These are phyloP conservation scores for Taiozyma sp. DNA, from an alignment of 1,139 yeast species.

Conservation along the genomic window DNA sequence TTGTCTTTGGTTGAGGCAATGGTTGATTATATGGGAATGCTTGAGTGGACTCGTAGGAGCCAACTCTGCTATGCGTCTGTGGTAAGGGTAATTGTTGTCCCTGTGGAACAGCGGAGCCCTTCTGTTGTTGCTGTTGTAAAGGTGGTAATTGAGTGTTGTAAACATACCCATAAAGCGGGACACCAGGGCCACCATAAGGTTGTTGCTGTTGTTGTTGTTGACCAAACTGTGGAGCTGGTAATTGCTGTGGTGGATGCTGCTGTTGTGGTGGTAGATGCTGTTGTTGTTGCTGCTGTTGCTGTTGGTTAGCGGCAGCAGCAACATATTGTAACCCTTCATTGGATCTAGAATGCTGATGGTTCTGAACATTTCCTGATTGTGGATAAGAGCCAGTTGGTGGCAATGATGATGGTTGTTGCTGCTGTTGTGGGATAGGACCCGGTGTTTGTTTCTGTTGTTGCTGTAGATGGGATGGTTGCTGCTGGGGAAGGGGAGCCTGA, in stretches of 20 bases:
- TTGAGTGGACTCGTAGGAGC: constrained; percentile 14
- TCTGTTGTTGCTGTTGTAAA: constrained; percentile 11
- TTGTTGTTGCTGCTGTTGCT: constrained; percentile 7
- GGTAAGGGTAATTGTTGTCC: constrained; percentile 11
- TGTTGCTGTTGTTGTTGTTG: background rate
- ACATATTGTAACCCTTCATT: constrained; percentile 8
- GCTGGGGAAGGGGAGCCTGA: constrained; percentile 6
- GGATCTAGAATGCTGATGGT: constrained; percentile 1
- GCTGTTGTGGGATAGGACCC: constrained; percentile 1
- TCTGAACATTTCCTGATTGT: background rate
- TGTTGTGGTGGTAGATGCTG: constrained; percentile 7
- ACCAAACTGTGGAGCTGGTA: background rate
- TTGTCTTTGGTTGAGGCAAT: constrained; percentile 5
- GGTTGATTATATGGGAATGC: constrained; percentile 15
- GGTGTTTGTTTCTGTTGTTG: background rate
- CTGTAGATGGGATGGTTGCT: background rate
- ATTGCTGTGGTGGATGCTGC: constrained; percentile 1
- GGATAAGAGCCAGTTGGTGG: background rate
- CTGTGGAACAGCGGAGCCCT: constrained; percentile 7
- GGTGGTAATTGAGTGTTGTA: constrained; percentile 17
- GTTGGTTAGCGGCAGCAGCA: constrained; percentile 5
- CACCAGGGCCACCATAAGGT: background rate
- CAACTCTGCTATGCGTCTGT: constrained; percentile 18
- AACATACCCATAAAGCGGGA: background rate
- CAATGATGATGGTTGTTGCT: background rate